Conservation (phyloP, 345 rosid genomes). For the Aquilaria yunnanensis region DNA sequence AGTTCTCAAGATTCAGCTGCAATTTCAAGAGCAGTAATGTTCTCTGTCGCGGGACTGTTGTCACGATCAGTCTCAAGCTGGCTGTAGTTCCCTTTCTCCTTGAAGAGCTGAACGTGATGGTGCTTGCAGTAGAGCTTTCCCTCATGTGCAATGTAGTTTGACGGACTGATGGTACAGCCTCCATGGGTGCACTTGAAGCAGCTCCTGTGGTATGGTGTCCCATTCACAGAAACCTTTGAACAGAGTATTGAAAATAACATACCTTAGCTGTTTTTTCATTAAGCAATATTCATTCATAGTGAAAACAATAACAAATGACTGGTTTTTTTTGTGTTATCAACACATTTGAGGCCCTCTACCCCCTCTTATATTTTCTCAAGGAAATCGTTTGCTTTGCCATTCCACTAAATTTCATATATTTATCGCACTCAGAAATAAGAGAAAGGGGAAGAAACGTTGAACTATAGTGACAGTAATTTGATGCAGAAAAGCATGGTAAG, state of each 20-base stretch:
- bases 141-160: conserved; percentile 58
- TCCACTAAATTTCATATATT: too few species aligned
- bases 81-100: conserved; percentile 62
- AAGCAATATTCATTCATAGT: too few species aligned
- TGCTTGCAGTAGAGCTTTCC: conserved; percentile 70
- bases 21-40: conserved; percentile 19
- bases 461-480: too few species aligned
- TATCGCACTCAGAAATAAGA: too few species aligned
- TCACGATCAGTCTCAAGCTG: conserved; percentile 42
- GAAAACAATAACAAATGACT: neutral
- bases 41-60: conserved; percentile 13
- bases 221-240: conserved; percentile 47
- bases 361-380: too few species aligned
- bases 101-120: conserved; percentile 60
- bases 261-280: neutral
- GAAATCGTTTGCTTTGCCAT: too few species aligned
- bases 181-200: conserved; percentile 62
- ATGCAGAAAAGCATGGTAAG: too few species aligned
- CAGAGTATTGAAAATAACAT: neutral
- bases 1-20: conserved; percentile 20
- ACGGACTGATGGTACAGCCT: conserved; percentile 61
- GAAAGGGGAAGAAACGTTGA: too few species aligned
- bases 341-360: too few species aligned
- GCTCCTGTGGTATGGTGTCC: conserved; percentile 43
- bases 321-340: too few species aligned